Evolutionary conservation across 2,329 filamentous ascomycete genomes (phyloP).

Genomic region (Aspergillus intermedius): DNA sequence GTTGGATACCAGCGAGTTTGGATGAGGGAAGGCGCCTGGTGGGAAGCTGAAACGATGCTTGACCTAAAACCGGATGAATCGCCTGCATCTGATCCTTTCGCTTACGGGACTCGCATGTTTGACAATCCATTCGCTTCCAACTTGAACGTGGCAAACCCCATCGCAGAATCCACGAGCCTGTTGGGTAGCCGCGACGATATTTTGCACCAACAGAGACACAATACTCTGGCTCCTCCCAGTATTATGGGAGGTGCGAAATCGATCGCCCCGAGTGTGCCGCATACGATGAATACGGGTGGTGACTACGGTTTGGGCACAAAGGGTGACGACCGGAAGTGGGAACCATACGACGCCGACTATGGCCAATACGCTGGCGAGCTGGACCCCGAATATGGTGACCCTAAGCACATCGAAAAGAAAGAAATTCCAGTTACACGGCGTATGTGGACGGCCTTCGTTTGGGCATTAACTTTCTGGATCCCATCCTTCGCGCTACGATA

Average conservation of each 20-base stretch:
- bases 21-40: slow-evolving; percentile 93
- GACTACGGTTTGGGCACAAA: slow-evolving; percentile 87
- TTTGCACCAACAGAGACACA: slow-evolving; percentile 40
- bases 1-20: slow-evolving; percentile 87
- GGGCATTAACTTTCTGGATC: slow-evolving; percentile 88
- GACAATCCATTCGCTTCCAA: slow-evolving; percentile 65
- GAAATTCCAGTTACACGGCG: slow-evolving; percentile 59
- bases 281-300: slow-evolving; percentile 59
- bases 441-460: slow-evolving; percentile 74
- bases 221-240: slow-evolving; percentile 42
- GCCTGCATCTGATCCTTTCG: slow-evolving; percentile 37
- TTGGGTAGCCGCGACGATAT: slow-evolving; percentile 69
- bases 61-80: slow-evolving; percentile 68
- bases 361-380: slow-evolving; percentile 62
- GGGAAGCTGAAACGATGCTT: slow-evolving; percentile 95
- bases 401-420: slow-evolving; percentile 68
- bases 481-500: slow-evolving; percentile 76
- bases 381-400: slow-evolving; percentile 71
- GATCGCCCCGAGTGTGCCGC: slow-evolving; percentile 41
- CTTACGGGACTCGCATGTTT: slow-evolving; percentile 54
- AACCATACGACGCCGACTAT: slow-evolving; percentile 64
- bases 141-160: slow-evolving; percentile 45
- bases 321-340: slow-evolving; percentile 69
- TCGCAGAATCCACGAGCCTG: slow-evolving; percentile 54
- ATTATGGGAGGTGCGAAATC: slow-evolving; percentile 48